Conservation (phyloP, 305 asterid species). For the Plantago rigida region DNA sequence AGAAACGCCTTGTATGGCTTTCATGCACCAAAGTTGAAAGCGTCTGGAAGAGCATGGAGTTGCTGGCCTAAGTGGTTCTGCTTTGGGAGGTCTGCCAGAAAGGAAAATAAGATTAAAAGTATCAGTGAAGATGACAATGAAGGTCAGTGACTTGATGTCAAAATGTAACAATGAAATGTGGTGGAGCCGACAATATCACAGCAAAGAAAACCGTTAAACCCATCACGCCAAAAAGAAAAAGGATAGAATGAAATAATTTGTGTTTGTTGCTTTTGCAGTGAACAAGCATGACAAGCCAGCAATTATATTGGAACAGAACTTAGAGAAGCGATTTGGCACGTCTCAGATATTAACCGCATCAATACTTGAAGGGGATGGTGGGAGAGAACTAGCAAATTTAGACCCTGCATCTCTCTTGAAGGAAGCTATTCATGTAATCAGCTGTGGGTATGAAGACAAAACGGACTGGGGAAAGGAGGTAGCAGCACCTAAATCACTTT, state of each 20-base stretch:
- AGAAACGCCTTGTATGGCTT: conserved; percentile 74
- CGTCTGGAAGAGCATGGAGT: conserved; percentile 40
- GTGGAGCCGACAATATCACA: too few species aligned
- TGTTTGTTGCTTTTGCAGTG: conserved; percentile 6
- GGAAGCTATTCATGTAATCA: conserved; percentile 81
- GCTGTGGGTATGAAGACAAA: conserved; percentile 83
- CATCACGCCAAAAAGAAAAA: too few species aligned
- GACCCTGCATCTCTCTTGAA: conserved; percentile 53
- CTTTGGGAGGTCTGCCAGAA: conserved; percentile 49
- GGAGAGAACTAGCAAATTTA: conserved; percentile 53
- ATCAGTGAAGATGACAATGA: not conserved
- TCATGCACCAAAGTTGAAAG: conserved; percentile 68
- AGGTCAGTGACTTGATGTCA: conserved; percentile 3
- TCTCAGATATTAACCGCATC: conserved; percentile 71
- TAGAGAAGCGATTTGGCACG: conserved; percentile 71
- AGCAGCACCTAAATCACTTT: not conserved
- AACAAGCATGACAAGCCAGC: conserved; percentile 41
- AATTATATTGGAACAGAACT: conserved; percentile 59
- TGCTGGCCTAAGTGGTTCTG: conserved; percentile 46
- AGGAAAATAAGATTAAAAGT: conserved; percentile 46
- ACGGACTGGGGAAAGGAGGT: conserved; percentile 85
- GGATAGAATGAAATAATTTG: not conserved
- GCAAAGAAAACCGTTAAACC: too few species aligned
- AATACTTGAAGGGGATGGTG: conserved; percentile 70
- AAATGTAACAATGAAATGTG: too few species aligned